Base-by-base conservation (phyloP, 176 grass and related monocot genomes). In the Musa schizocarpa region DNA sequence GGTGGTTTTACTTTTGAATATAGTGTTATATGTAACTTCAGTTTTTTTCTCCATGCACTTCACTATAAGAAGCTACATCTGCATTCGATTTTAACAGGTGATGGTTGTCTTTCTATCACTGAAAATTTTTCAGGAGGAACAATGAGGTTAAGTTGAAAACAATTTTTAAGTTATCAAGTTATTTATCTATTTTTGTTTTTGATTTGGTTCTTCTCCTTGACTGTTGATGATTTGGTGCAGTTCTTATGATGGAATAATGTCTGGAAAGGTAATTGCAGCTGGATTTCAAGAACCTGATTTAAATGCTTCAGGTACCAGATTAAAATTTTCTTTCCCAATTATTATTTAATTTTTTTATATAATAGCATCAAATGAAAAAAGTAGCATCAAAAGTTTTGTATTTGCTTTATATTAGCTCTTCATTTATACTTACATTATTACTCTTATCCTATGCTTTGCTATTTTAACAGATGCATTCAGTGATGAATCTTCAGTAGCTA, bases 111-210 rank as follows among this genome's bases (percentile, higher is more conserved):
- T 70, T 57, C 64, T 74, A 80, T 21, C 49, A 56, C 80, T 67
- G 65, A 82, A 29, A 80, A 80, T 34, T 72, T 70, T 71, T 62
- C 75, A 26, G 53, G 76, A 26, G 54, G 77, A 66, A 53, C 74
- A 77, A 74, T 73, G 73, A 85, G 90, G 88, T 93, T 69, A 74
- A 22, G 10, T 22, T 77, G 79, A 26, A 59, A 86, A 68, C 3
- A 3, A 19, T 71, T 14, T 63, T 12, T 20, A n/a, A 9, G 27
- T 17, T 68, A 63, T 13, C 65, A 20, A 61, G 4, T 19, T 22
- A 6, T 71, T 78, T 85, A 7, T 22, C 11, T 1, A 50, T 8
- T 82, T 43, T 82, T 73, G 0, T 19, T 67, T 59, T 65, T 14
- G 8, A 54, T 69, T 69, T 12, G 20, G 9, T 65, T 25, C 54